These are phyloP conservation scores for Carex arenaria DNA, from an alignment of 202 grass and related monocot genomes.

Conservation along the genomic window DNA sequence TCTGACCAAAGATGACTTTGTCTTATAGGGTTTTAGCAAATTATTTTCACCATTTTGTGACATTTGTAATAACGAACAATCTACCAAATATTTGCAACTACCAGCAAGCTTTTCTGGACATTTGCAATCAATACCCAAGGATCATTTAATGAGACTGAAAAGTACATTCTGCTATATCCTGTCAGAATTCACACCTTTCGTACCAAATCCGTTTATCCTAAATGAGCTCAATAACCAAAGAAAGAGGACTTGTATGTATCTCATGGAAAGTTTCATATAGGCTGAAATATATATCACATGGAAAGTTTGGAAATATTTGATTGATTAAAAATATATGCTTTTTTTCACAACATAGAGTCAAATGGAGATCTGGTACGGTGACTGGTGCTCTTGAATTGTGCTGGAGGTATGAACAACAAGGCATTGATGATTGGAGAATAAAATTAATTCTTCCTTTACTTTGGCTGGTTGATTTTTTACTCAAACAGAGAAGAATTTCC, in stretches of 20 bases:
- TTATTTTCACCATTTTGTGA: neutral
- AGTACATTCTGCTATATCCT: neutral
- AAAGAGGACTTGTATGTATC: neutral
- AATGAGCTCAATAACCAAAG: neutral
- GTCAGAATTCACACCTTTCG: neutral
- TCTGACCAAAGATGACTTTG: neutral
- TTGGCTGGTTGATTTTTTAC: conserved; percentile 71
- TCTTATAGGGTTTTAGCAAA: neutral
- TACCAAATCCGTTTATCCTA: neutral
- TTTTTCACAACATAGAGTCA: conserved; percentile 30
- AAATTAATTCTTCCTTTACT: conserved; percentile 76
- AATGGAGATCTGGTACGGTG: conserved; percentile 49
- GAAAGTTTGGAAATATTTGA: neutral
- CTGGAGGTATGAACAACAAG: conserved; percentile 97
- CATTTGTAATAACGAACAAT: neutral
- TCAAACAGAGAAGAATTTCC: conserved; percentile 65
- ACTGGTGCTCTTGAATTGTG: conserved; percentile 80
- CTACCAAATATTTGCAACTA: neutral
- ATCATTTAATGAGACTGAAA: neutral
- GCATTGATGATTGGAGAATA: conserved; percentile 94
- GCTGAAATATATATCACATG: neutral
- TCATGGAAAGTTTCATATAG: neutral
- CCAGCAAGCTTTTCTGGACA: neutral
- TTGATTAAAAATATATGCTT: no score
- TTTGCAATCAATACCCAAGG: neutral